These are phyloP conservation scores for Plasmodium fragile DNA, from an alignment of 169 alveolate species.

Conservation along the genomic window DNA sequence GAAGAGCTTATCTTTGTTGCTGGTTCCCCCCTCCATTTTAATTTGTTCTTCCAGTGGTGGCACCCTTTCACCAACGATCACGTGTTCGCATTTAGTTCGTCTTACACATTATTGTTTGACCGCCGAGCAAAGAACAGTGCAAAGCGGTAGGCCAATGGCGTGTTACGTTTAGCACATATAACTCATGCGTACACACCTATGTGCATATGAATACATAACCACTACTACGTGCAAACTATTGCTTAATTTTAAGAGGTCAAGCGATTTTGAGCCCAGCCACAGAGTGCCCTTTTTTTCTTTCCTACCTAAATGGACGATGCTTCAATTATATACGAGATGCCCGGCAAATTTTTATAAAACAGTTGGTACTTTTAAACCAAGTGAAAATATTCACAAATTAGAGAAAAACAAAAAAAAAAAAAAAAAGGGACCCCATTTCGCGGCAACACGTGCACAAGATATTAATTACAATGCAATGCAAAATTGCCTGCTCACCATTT, in stretches of 20 bases:
- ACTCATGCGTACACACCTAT: background rate
- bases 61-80: background rate
- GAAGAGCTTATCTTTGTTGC: constrained; percentile 27
- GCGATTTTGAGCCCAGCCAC: background rate
- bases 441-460: background rate
- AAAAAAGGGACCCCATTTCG: background rate
- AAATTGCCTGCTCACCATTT: background rate
- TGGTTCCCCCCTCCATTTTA: constrained; percentile 6
- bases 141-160: background rate
- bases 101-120: background rate
- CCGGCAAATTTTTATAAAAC: background rate
- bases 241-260: background rate
- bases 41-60: background rate
- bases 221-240: background rate
- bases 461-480: background rate
- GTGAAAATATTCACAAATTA: background rate
- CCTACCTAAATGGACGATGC: background rate
- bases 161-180: background rate
- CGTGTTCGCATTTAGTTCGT: background rate
- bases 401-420: background rate
- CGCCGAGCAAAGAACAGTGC: background rate
- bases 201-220: background rate
- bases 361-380: background rate
- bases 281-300: background rate
- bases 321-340: background rate